Percentiles rank a stretch among this genome's conserved stretches.
Conservation (phyloP, 768 basidiomycete genomes). For the Naematelia encephala region DNA sequence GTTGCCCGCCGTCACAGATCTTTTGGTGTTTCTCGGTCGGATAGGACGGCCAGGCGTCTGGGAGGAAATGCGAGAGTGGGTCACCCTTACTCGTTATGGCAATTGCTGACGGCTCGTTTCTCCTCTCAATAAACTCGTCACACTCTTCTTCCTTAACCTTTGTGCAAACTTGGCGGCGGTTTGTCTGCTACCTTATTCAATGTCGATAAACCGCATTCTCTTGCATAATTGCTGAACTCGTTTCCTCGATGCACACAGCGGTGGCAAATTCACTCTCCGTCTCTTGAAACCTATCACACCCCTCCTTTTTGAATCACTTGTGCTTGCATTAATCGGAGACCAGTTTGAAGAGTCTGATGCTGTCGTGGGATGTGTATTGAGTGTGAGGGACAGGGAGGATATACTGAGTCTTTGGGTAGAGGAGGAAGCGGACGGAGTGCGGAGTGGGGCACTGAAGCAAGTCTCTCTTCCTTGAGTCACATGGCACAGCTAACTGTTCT, state of each 20-base stretch:
- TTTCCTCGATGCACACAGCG: constrained; percentile 50
- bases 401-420: constrained; percentile 91
- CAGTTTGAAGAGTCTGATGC: constrained; percentile 64
- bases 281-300: constrained; percentile 62
- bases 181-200: too few relatives aligned
- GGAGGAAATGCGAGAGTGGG: constrained; percentile 83
- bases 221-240: too few relatives aligned
- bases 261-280: constrained; percentile 94
- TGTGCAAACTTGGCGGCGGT: too few relatives aligned
- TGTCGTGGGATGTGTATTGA: constrained; percentile 92
- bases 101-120: constrained; percentile 2
- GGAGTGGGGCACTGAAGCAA: constrained; percentile 77
- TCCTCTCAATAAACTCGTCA: not conserved
- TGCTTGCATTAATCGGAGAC: constrained; percentile 83
- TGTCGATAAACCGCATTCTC: too few relatives aligned
- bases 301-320: constrained; percentile 46
- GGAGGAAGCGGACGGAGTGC: constrained; percentile 68
- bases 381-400: constrained; percentile 81
- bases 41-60: constrained; percentile 80
- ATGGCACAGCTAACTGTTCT: constrained; percentile 6
- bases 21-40: constrained; percentile 82
- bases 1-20: constrained; percentile 85
- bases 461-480: constrained; percentile 41
- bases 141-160: not conserved
- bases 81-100: constrained; percentile 1